Evolutionary conservation across 352 stramenopile species (phyloP), one percentile per base, ranked within the genome.

Genomic region (Saprolegnia diclina): DNA sequence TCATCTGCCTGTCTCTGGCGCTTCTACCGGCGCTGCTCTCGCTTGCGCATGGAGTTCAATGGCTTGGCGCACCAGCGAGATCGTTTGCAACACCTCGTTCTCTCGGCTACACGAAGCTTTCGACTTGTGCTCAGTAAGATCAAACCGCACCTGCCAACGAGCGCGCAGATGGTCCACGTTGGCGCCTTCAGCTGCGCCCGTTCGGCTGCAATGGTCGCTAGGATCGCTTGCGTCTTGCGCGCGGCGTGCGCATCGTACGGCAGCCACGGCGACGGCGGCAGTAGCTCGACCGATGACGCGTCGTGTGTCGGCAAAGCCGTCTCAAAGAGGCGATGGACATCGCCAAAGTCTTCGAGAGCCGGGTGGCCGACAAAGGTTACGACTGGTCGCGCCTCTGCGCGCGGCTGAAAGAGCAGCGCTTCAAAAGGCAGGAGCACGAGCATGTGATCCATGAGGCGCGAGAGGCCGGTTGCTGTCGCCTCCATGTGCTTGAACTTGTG

Each of bases 401-500:
- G 88, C 10, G 69, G 56, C 24, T 50, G 24, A 65, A 92, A 90
- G 26, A 92, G 73, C 10, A 64, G 46, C 16, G 77, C 65, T 76
- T 92, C 84, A 55, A 92, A 92, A 1, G 84, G 81, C 52, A 92
- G 71, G 48, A 92, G 77, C 53, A 79, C 77, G 56, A 92, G 88
- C 77, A 92, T 85, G 48, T 71, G 74, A 64, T 92, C 73, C 32
- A 92, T 44, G 52, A 90, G 71, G 11, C 53, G 48, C 14, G 62
- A 48, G 26, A 92, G 72, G 11, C 78, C 72, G 3, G 59, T 50
- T 37, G 78, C 81, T 35, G 50, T 65, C 11, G 81, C 64, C 26
- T 69, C 40, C n/a, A 64, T 68, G 45, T 77, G 71, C 37, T 59
- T 29, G 29, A 73, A 65, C 61, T 79, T 77, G 65, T 90, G 77